Evolutionary conservation across 2,329 filamentous ascomycete genomes (phyloP).

Genomic region (Aureobasidium subglaciale): DNA sequence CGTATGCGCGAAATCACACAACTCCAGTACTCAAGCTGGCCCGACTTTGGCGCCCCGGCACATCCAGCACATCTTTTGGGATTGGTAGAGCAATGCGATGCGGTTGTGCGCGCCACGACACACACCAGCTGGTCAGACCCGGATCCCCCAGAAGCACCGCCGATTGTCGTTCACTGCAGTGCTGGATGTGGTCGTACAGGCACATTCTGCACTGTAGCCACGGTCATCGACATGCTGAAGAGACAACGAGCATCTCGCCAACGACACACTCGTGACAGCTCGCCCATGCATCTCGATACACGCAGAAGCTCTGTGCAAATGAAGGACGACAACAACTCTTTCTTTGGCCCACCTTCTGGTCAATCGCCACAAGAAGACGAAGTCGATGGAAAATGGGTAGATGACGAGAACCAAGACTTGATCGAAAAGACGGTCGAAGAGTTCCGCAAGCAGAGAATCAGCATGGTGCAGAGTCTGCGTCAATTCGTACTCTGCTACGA

Average conservation of each 20-base stretch:
- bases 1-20: conserved; percentile 91
- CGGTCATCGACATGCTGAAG: conserved; percentile 92
- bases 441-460: conserved; percentile 78
- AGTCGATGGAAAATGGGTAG: conserved; percentile 53
- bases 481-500: conserved; percentile 98
- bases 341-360: conserved; percentile 12
- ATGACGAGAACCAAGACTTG: conserved; percentile 65
- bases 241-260: conserved; percentile 52
- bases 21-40: conserved; percentile 92
- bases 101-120: conserved; percentile 49
- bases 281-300: conserved; percentile 40
- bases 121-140: conserved; percentile 39
- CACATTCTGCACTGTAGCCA: conserved; percentile 94
- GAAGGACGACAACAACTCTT: conserved; percentile 14
- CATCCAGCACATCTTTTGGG: conserved; percentile 80
- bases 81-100: conserved; percentile 83
- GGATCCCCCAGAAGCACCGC: conserved; percentile 48
- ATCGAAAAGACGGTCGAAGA: conserved; percentile 85
- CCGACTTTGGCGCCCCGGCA: conserved; percentile 89
- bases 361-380: conserved; percentile 7
- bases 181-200: conserved; percentile 93
- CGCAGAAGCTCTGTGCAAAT: conserved; percentile 3
- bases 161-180: conserved; percentile 89
- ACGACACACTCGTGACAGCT: conserved; percentile 27
- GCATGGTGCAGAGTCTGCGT: conserved; percentile 91